A percentile compares a stretch with the other conserved stretches of the same genome.
Evolutionary conservation across 169 alveolate genomes (phyloP).

Genomic region (Fabrea salina): DNA sequence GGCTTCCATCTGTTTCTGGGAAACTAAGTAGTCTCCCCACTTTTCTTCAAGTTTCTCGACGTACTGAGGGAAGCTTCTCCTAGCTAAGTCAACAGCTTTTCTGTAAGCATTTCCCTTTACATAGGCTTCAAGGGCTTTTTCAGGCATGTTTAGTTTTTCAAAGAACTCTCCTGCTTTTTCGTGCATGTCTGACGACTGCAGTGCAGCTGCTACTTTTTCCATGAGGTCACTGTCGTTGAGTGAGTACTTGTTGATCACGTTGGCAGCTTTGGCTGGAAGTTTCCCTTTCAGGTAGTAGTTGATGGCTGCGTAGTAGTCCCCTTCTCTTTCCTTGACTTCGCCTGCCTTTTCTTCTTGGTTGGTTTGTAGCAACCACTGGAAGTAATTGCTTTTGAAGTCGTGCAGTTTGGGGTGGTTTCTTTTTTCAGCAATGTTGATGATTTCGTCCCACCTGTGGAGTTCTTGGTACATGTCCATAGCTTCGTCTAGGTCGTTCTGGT

Average conservation of each 20-base stretch:
- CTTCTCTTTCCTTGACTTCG: conserved; percentile 88
- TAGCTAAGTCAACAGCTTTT: conserved; percentile 84
- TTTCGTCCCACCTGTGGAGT: conserved; percentile 89
- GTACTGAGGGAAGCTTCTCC: conserved; percentile 53
- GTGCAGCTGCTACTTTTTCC: conserved; percentile 79
- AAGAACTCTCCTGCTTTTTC: conserved; percentile 92
- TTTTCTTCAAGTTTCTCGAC: conserved; percentile 88
- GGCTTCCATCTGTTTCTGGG: conserved; percentile 82
- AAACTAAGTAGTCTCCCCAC: conserved; percentile 89
- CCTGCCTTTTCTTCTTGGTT: conserved; percentile 92
- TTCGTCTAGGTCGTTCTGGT: conserved; percentile 87
- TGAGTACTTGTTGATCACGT: conserved; percentile 72
- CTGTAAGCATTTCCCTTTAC: conserved; percentile 82
- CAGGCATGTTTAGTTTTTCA: conserved; percentile 84
- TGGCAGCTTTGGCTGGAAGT: conserved; percentile 91
- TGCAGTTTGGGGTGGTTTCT: conserved; percentile 86
- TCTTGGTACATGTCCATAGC: conserved; percentile 93
- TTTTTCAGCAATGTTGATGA: conserved; percentile 87
- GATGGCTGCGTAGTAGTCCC: conserved; percentile 86
- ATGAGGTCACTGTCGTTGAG: conserved; percentile 72
- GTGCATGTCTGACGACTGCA: conserved; percentile 79
- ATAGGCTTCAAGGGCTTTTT: conserved; percentile 83
- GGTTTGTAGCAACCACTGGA: conserved; percentile 85
- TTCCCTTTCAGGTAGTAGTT: conserved; percentile 89
- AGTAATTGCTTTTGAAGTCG: conserved; percentile 84